Conservation (phyloP, 805 yeast genomes). For the Metschnikowia kunwiensis region DNA sequence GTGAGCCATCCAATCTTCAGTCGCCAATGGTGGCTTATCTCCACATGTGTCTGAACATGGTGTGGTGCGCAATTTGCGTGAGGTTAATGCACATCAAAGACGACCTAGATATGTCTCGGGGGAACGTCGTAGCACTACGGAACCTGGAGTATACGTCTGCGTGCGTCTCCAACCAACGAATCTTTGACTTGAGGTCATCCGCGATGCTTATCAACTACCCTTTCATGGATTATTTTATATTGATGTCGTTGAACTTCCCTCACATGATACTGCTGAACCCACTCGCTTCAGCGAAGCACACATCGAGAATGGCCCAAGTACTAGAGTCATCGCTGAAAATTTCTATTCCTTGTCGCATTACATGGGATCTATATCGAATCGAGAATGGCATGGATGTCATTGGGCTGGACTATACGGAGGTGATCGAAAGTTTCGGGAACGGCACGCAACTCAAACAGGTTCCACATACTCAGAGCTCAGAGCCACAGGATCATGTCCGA, state of each 20-base stretch:
- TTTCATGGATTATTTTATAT: constrained; percentile 19
- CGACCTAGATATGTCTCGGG: constrained; percentile 3
- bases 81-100: constrained; percentile 13
- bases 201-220: constrained; percentile 14
- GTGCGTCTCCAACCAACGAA: constrained; percentile 9
- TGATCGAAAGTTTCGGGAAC: constrained; percentile 1
- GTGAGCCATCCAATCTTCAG: constrained; percentile 14
- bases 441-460: background rate
- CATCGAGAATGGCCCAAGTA: constrained; percentile 5
- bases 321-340: constrained; percentile 10
- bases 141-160: constrained; percentile 17
- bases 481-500: no score
- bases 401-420: background rate
- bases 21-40: constrained; percentile 20
- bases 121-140: constrained; percentile 11
- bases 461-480: background rate
- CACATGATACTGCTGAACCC: constrained; percentile 17
- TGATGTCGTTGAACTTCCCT: constrained; percentile 20
- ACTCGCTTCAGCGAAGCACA: constrained; percentile 7
- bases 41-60: constrained; percentile 16
- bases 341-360: constrained; percentile 18
- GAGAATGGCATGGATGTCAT: constrained; percentile 9
- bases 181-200: constrained; percentile 8
- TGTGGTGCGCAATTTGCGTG: constrained; percentile 22
- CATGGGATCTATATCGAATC: constrained; percentile 19